Percentiles rank a stretch among this genome's conserved stretches.
Conservation (phyloP, 2,329 filamentous ascomycete genomes). For the Arthrobotrys conoides region DNA sequence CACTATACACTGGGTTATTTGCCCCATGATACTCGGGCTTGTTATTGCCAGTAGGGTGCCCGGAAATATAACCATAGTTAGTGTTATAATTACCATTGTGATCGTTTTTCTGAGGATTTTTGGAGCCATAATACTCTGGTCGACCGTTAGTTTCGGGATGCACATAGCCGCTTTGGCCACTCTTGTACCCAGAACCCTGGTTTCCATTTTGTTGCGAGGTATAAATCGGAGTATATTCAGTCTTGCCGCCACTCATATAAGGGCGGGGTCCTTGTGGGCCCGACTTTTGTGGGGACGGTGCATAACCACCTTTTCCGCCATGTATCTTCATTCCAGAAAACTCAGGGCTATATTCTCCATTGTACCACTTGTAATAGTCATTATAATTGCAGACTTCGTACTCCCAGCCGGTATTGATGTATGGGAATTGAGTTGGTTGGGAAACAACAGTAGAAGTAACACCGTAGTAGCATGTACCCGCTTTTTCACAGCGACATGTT, state of each 20-base stretch:
- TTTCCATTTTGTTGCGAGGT: not conserved
- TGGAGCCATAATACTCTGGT: not conserved
- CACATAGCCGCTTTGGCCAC: slow-evolving; percentile 2
- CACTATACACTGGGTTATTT: too few species aligned
- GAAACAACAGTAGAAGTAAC: slow-evolving; percentile 48
- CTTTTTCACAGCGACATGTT: slow-evolving; percentile 45
- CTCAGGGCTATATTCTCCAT: slow-evolving; percentile 54
- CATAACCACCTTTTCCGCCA: slow-evolving; percentile 12
- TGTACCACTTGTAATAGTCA: slow-evolving; percentile 58
- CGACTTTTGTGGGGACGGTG: not conserved
- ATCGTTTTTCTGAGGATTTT: slow-evolving; percentile 1
- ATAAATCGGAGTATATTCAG: not conserved
- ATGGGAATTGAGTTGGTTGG: slow-evolving; percentile 51
- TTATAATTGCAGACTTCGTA: slow-evolving; percentile 54
- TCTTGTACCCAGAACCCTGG: not conserved
- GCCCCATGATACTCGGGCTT: too few species aligned
- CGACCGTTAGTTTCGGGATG: not conserved
- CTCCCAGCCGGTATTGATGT: slow-evolving; percentile 53
- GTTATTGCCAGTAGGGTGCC: not conserved
- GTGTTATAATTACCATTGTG: not conserved
- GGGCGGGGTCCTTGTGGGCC: not conserved
- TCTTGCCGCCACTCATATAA: not conserved
- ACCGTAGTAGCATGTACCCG: slow-evolving; percentile 53
- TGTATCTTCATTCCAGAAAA: slow-evolving; percentile 21
- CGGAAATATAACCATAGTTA: slow-evolving; percentile 2